Conservation (phyloP, 2,329 filamentous ascomycete genomes). For the Curvularia hawaiiensis region DNA sequence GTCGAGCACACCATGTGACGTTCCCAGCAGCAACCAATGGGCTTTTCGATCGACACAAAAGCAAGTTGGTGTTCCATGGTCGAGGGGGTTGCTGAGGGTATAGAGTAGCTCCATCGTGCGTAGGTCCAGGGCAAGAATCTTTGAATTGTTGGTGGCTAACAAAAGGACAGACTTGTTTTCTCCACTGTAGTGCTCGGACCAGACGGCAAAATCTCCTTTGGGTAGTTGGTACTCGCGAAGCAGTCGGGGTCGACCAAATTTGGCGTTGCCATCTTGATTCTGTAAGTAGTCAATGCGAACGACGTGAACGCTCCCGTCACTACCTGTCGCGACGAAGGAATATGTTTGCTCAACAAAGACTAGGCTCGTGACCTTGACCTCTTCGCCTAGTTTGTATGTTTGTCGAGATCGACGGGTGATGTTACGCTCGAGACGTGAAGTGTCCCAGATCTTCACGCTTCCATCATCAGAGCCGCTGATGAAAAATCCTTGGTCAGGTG, state of each 20-base stretch:
- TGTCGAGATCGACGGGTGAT: slow-evolving; percentile 85
- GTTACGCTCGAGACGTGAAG: slow-evolving; percentile 85
- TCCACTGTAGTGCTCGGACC: slow-evolving; percentile 89
- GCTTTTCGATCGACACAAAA: slow-evolving; percentile 86
- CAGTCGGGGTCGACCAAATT: slow-evolving; percentile 78
- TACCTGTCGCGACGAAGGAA: slow-evolving; percentile 88
- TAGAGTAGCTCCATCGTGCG: slow-evolving; percentile 84
- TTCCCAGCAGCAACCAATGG: slow-evolving; percentile 91
- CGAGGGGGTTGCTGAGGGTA: slow-evolving; percentile 81
- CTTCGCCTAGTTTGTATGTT: slow-evolving; percentile 76
- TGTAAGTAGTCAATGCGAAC: slow-evolving; percentile 77
- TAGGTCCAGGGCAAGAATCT: slow-evolving; percentile 83
- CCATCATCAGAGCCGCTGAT: slow-evolving; percentile 93
- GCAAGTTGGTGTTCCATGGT: slow-evolving; percentile 89
- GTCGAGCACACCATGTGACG: slow-evolving; percentile 88
- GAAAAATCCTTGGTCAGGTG: slow-evolving; percentile 94
- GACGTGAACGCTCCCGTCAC: slow-evolving; percentile 81
- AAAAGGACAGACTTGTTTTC: slow-evolving; percentile 83
- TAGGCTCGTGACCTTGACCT: slow-evolving; percentile 76
- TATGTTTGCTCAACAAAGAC: slow-evolving; percentile 95
- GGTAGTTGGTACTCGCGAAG: slow-evolving; percentile 78
- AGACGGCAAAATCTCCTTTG: slow-evolving; percentile 76
- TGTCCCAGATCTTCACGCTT: slow-evolving; percentile 91
- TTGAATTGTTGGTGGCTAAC: slow-evolving; percentile 83
- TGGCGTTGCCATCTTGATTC: slow-evolving; percentile 58